These are phyloP conservation scores for Yarrowia sp. DNA, from an alignment of 805 yeast species.

Conservation along the genomic window DNA sequence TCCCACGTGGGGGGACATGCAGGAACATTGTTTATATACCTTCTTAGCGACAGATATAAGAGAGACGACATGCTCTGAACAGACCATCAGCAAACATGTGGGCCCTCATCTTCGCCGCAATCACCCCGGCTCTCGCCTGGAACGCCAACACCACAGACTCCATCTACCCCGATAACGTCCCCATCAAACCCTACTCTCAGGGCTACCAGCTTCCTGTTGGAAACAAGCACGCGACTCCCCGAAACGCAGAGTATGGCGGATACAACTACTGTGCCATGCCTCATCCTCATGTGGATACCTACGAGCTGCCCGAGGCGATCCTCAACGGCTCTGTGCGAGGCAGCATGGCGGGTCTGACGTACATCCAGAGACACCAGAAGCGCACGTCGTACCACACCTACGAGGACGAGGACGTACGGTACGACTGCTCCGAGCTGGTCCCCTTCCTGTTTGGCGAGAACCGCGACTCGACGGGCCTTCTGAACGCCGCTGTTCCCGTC, in stretches of 20 bases:
- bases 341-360: background rate
- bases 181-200: background rate
- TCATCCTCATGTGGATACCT: conserved; percentile 2
- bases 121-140: conserved; percentile 1
- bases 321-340: background rate
- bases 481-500: conserved; percentile 16
- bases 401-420: background rate
- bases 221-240: background rate
- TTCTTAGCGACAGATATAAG: background rate
- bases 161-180: background rate
- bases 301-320: background rate
- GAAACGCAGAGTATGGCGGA: background rate
- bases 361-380: conserved; percentile 17
- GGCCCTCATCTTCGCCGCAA: background rate
- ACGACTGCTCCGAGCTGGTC: background rate
- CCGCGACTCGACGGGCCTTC: background rate
- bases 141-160: background rate
- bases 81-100: background rate
- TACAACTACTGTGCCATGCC: conserved; percentile 20
- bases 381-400: conserved; percentile 6
- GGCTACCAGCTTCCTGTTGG: conserved; percentile 2
- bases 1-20: conserved; percentile 15
- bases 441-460: conserved; percentile 8
- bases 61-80: background rate
- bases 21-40: background rate